Evolutionary conservation across 352 stramenopile species (phyloP).

Genomic region (Pythium oligandrum): DNA sequence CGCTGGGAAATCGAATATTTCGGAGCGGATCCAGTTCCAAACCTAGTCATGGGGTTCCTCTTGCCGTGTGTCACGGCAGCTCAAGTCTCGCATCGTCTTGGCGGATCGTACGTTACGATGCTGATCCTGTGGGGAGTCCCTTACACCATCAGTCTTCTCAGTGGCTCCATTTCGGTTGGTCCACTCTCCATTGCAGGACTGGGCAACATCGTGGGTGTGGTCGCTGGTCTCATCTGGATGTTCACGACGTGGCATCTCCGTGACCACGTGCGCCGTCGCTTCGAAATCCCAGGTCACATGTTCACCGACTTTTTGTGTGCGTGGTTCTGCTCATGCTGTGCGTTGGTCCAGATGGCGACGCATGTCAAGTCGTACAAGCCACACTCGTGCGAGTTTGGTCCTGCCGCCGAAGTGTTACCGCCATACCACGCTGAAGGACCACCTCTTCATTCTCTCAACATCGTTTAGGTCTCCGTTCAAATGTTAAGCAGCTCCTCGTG

Average conservation of each 20-base stretch:
- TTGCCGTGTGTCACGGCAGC: conserved; percentile 1
- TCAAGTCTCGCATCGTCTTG: background rate
- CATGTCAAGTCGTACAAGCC: conserved; percentile 48
- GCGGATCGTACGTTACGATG: background rate
- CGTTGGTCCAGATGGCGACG: conserved; percentile 36
- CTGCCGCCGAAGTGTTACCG: conserved; percentile 17
- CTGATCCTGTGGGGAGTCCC: background rate
- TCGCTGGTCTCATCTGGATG: background rate
- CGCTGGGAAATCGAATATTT: background rate
- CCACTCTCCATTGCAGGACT: background rate
- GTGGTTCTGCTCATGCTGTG: conserved; percentile 34
- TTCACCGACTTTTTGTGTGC: conserved; percentile 21
- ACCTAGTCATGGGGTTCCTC: background rate
- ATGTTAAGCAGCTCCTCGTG: too few relatives aligned
- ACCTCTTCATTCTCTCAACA: background rate
- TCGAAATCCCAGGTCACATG: conserved; percentile 27
- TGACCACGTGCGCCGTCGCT: conserved; percentile 23
- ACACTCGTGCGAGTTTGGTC: conserved; percentile 24
- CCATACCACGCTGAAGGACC: conserved; percentile 9
- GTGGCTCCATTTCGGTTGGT: too few relatives aligned
- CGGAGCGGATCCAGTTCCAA: background rate
- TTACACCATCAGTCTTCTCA: background rate
- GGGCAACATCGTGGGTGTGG: background rate
- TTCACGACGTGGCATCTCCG: conserved; percentile 12
- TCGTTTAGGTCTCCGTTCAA: too few relatives aligned